Evolutionary conservation across 2,329 filamentous ascomycete genomes (phyloP), one percentile per base, ranked within the genome.

Genomic region (Lachnellula cervina): DNA sequence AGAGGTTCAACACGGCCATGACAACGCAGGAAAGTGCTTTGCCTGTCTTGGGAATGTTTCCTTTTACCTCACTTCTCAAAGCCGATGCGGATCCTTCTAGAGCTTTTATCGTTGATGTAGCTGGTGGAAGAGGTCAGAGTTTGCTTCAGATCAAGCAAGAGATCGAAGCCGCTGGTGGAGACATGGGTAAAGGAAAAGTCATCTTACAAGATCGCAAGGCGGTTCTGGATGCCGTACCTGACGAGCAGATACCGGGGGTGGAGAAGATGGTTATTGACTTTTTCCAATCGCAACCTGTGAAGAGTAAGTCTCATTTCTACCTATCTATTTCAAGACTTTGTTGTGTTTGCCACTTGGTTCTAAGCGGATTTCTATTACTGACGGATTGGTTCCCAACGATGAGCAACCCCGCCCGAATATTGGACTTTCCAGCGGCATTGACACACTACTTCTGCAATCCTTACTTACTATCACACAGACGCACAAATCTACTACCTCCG

Each of bases 401-500:
- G 28, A 32, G 2, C 56, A 63, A 32, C 28, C 28, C 28, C 28
- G 9, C 28, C 28, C 28, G 3, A 32, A 32, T 32, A 32, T 11
- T 32, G 28, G 28, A 3, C 28, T 32, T 32, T 32, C 9, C 28
- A 13, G 28, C 28, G 28, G 28, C 28, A 32, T 32, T 13, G 28
- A 9, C 13, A 11, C 8, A 9, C 9, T 32, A 32, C 9, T 32
- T 4, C 9, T 32, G 9, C 8, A 11, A 3, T 32, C 9, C 9
- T 32, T 3, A 32, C 28, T 32, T 1, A 32, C 28, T 13, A 32
- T 32, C 9, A 32, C 28, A 3, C 8, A 50, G 52, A 46, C 5
- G 64, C 64, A 13, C 58, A 65, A n/a, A 54, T 63, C 9, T 66
- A 66, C 40, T 65, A 64, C 46, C 58, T 66, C 19, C 62, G 64